Percentiles rank a stretch among this genome's conserved stretches.
phyloP scores from a whole-genome alignment of 169 alveolate genomes.

The Plasmodium knowlesi region DNA sequence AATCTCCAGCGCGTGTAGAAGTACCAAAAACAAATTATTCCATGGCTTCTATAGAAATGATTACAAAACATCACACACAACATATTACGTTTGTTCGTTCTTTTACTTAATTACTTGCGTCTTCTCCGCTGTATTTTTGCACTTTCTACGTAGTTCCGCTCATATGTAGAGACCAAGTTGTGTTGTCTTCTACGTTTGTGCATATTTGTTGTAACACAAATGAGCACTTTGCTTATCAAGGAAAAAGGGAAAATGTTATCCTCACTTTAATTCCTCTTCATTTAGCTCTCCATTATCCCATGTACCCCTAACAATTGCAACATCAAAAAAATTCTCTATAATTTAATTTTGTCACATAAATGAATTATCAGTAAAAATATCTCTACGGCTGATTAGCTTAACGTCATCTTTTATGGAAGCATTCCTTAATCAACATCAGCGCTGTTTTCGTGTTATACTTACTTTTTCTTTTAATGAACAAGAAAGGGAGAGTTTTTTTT shows the following conservation, averaged over 20 bases:
- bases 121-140: background rate
- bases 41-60: background rate
- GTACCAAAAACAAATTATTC: background rate
- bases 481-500: background rate
- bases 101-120: background rate
- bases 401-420: background rate
- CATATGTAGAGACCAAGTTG: background rate
- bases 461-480: slow-evolving; percentile 1
- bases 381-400: background rate
- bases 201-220: background rate
- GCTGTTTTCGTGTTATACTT: background rate
- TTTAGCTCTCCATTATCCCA: background rate
- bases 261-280: background rate
- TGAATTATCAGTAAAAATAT: background rate
- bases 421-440: background rate
- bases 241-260: background rate
- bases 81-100: background rate
- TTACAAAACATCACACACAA: slow-evolving; percentile 3
- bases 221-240: background rate
- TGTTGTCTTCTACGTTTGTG: background rate
- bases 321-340: background rate
- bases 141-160: background rate
- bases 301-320: background rate
- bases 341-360: background rate
- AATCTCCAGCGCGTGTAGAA: background rate